A percentile compares a stretch with the other conserved stretches of the same genome.
These are phyloP conservation scores for Monosporascus sp. DNA, from an alignment of 2,329 filamentous ascomycete genomes.

Conservation along the genomic window DNA sequence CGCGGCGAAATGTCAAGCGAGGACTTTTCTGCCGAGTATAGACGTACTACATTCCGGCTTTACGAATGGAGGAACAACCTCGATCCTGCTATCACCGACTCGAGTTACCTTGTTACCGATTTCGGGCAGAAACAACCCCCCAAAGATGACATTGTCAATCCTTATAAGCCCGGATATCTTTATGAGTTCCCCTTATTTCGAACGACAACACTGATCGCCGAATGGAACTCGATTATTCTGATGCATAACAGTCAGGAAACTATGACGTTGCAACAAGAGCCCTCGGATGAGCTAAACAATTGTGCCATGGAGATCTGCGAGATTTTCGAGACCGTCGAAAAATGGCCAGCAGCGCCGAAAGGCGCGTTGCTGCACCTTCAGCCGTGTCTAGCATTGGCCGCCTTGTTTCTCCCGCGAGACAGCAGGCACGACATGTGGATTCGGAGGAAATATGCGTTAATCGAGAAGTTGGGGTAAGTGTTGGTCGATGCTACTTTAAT, in stretches of 20 bases:
- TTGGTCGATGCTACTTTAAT: not conserved
- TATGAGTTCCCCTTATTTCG: slow-evolving; percentile 67
- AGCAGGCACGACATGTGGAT: slow-evolving; percentile 70
- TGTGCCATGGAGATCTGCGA: slow-evolving; percentile 69
- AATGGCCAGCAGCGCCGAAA: slow-evolving; percentile 63
- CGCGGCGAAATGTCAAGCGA: slow-evolving; percentile 59
- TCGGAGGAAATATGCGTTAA: slow-evolving; percentile 68
- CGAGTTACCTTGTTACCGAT: slow-evolving; percentile 56
- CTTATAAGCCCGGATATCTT: slow-evolving; percentile 64
- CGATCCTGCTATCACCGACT: slow-evolving; percentile 56
- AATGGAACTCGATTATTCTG: slow-evolving; percentile 72
- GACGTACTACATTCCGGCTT: slow-evolving; percentile 43
- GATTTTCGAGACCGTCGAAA: slow-evolving; percentile 72
- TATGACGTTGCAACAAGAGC: slow-evolving; percentile 45
- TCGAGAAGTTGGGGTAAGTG: slow-evolving; percentile 75
- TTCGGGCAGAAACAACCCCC: slow-evolving; percentile 51
- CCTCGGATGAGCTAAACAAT: slow-evolving; percentile 49
- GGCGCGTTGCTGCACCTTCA: slow-evolving; percentile 71
- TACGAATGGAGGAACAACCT: slow-evolving; percentile 50
- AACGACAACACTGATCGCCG: slow-evolving; percentile 68
- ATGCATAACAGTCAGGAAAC: slow-evolving; percentile 76
- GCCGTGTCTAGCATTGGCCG: slow-evolving; percentile 68
- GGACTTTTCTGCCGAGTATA: slow-evolving; percentile 60
- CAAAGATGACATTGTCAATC: slow-evolving; percentile 65
- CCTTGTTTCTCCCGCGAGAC: slow-evolving; percentile 76